These are phyloP conservation scores for Kodamaea sp. DNA, from an alignment of 1,139 yeast species.

Conservation along the genomic window DNA sequence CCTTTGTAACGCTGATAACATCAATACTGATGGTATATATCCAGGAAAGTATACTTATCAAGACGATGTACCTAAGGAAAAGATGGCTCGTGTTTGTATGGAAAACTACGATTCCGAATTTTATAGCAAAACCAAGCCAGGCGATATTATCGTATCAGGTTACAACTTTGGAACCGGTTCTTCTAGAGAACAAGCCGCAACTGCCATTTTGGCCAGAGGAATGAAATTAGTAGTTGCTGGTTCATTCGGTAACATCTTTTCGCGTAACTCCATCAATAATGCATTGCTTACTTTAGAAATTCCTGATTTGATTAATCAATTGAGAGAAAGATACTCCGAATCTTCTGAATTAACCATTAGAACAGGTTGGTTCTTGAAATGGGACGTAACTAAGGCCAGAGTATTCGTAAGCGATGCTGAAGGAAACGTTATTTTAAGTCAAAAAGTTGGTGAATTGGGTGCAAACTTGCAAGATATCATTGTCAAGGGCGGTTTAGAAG, in stretches of 20 bases:
- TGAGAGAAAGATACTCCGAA: conserved; percentile 63
- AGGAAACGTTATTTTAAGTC: conserved; percentile 65
- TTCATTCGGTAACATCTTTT: conserved; percentile 94
- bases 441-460: conserved; percentile 94
- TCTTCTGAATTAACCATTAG: conserved; percentile 76
- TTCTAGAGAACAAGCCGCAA: conserved; percentile 99
- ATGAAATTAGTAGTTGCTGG: conserved; percentile 93
- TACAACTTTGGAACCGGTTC: conserved; percentile 98
- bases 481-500: conserved; percentile 95
- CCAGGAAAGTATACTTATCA: conserved; percentile 99
- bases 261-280: conserved; percentile 92
- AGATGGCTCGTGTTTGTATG: conserved; percentile 99
- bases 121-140: conserved; percentile 71
- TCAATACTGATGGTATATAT: conserved; percentile 96
- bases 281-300: conserved; percentile 91
- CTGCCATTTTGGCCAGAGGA: conserved; percentile 91
- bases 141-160: conserved; percentile 89
- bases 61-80: conserved; percentile 89
- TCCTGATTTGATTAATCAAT: conserved; percentile 74
- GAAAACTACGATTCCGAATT: conserved; percentile 94
- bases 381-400: conserved; percentile 87
- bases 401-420: conserved; percentile 72
- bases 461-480: conserved; percentile 93
- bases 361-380: conserved; percentile 87
- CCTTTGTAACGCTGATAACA: conserved; percentile 94